A percentile compares a stretch with the other conserved stretches of the same genome.
These are phyloP conservation scores for Tetracladium maxilliforme DNA, from an alignment of 2,329 filamentous ascomycete genomes.

Conservation along the genomic window DNA sequence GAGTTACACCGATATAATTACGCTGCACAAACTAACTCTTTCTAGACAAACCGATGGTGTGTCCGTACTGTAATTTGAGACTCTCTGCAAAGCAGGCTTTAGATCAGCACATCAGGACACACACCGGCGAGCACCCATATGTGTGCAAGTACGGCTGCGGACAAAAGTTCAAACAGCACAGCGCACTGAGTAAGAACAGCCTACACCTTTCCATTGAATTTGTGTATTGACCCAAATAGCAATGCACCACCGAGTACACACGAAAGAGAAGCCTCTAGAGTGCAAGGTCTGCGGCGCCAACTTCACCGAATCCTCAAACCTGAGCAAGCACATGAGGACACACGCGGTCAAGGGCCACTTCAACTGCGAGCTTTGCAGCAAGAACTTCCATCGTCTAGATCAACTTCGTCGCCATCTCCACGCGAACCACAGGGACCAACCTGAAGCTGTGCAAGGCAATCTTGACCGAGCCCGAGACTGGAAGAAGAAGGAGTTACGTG, in stretches of 20 bases:
- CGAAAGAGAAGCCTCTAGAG: constrained; percentile 45
- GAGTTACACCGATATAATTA: constrained; percentile 15
- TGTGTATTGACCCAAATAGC: constrained; percentile 20
- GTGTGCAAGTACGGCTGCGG: constrained; percentile 33
- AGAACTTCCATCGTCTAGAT: constrained; percentile 43
- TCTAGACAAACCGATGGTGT: constrained; percentile 43
- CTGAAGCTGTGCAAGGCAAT: too few species aligned
- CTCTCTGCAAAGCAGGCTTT: constrained; percentile 56
- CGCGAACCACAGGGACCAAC: too few species aligned
- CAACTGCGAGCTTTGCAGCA: constrained; percentile 29
- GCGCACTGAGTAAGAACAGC: constrained; percentile 40
- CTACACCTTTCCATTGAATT: background rate
- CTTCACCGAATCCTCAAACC: constrained; percentile 51
- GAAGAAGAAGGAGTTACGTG: too few species aligned
- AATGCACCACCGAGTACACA: constrained; percentile 54
- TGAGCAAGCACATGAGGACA: constrained; percentile 50
- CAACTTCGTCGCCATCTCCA: constrained; percentile 44
- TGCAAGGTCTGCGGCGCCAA: constrained; percentile 42
- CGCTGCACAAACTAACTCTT: constrained; percentile 9
- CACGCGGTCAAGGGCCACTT: constrained; percentile 40
- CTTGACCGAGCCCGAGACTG: too few species aligned
- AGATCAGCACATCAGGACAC: constrained; percentile 51
- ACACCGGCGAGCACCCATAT: constrained; percentile 51
- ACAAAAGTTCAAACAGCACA: constrained; percentile 52
- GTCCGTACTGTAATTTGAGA: constrained; percentile 35